A percentile compares a stretch with the other conserved stretches of the same genome.
These are phyloP conservation scores for Xylariaceae sp. DNA, from an alignment of 2,329 filamentous ascomycete species.

Conservation along the genomic window DNA sequence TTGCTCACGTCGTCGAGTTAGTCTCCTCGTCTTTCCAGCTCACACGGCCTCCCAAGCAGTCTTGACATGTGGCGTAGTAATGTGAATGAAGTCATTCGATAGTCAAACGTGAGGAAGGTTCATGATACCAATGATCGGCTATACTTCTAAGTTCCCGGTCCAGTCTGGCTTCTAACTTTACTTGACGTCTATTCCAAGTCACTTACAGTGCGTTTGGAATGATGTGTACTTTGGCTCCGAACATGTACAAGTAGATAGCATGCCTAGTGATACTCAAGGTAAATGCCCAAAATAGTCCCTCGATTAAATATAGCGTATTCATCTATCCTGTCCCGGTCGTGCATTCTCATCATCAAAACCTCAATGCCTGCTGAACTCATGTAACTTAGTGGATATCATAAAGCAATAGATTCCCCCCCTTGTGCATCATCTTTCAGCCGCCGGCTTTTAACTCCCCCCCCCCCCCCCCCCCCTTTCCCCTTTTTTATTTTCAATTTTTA, in stretches of 20 bases:
- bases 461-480: not conserved
- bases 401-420: not conserved
- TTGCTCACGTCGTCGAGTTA: not conserved
- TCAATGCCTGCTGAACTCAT: conserved; percentile 3
- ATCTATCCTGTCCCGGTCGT: not conserved
- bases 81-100: not conserved
- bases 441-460: not conserved
- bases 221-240: too few relatives aligned
- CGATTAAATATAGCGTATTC: conserved; percentile 1
- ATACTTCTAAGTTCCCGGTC: too few relatives aligned
- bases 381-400: conserved; percentile 9
- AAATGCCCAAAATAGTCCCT: not conserved
- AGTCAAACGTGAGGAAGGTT: too few relatives aligned
- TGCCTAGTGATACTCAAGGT: not conserved
- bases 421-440: not conserved
- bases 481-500: not conserved
- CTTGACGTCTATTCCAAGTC: too few relatives aligned
- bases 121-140: too few relatives aligned
- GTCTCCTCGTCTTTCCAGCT: not conserved
- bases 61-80: not conserved
- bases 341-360: conserved; percentile 2
- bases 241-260: too few relatives aligned
- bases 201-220: too few relatives aligned
- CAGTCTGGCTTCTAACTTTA: too few relatives aligned
- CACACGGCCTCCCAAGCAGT: not conserved